Conservation (phyloP, 2,329 filamentous ascomycete genomes). For the Chrysoporthe deuterocubensis region DNA sequence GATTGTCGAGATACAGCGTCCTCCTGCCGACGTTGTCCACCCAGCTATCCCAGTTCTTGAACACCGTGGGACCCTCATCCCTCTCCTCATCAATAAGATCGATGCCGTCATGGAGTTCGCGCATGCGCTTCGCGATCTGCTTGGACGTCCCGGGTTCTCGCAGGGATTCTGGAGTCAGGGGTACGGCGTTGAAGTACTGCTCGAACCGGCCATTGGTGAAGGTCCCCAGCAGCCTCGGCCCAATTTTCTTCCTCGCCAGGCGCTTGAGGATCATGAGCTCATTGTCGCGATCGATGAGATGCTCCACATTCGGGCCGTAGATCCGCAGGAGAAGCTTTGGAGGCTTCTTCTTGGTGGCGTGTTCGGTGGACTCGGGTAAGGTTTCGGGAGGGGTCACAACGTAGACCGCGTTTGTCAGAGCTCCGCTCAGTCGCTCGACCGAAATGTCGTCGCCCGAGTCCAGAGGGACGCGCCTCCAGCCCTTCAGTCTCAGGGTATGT, state of each 20-base stretch:
- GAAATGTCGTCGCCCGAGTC: constrained; percentile 70
- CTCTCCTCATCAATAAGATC: constrained; percentile 81
- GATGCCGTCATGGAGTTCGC: constrained; percentile 92
- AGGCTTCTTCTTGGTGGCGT: constrained; percentile 46
- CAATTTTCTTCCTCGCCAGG: constrained; percentile 89
- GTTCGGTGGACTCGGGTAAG: constrained; percentile 46
- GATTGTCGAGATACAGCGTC: constrained; percentile 56
- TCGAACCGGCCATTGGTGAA: constrained; percentile 96
- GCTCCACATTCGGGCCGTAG: constrained; percentile 93
- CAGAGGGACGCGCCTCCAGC: constrained; percentile 83
- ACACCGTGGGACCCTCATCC: constrained; percentile 79
- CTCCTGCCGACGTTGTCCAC: constrained; percentile 67
- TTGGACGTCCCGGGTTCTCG: constrained; percentile 81
- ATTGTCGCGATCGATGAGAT: constrained; percentile 90
- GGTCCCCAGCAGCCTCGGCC: constrained; percentile 85
- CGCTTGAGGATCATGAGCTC: constrained; percentile 86
- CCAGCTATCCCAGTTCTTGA: constrained; percentile 96
- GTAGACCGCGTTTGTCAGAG: constrained; percentile 95
- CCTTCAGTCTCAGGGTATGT: constrained; percentile 87
- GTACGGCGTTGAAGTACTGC: constrained; percentile 85
- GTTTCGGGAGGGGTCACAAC: constrained; percentile 82
- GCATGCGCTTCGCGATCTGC: constrained; percentile 96
- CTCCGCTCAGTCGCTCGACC: constrained; percentile 82
- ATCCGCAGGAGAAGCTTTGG: constrained; percentile 83
- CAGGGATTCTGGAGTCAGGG: constrained; percentile 77